These are phyloP conservation scores for Diaporthe australafricana DNA, from an alignment of 2,329 filamentous ascomycete species.

Conservation along the genomic window DNA sequence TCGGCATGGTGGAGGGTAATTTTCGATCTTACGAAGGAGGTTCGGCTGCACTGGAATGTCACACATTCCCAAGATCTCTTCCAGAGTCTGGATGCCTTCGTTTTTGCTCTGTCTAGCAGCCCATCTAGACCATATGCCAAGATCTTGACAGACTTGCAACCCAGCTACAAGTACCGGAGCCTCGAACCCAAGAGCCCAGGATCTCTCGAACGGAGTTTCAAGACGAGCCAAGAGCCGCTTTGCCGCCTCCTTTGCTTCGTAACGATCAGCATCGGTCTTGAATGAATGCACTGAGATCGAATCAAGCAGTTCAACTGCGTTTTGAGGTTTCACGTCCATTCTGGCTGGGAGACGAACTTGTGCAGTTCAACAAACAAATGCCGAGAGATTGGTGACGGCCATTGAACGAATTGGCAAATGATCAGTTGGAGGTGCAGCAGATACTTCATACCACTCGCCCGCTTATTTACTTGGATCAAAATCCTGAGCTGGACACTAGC, in stretches of 20 bases:
- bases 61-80: conserved; percentile 44
- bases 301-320: neutral
- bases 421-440: no score
- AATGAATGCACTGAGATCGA: neutral
- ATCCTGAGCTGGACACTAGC: neutral
- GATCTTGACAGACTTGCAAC: conserved; percentile 46
- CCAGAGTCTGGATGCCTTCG: conserved; percentile 44
- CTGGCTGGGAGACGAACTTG: neutral
- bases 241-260: conserved; percentile 19
- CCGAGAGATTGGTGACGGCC: neutral
- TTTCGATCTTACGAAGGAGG: conserved; percentile 43
- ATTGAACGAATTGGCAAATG: no score
- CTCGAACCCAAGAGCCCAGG: conserved; percentile 47
- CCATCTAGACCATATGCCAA: conserved; percentile 49
- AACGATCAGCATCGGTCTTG: neutral
- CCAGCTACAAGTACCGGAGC: conserved; percentile 46
- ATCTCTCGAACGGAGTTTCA: conserved; percentile 48
- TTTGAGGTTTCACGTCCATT: neutral
- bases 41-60: conserved; percentile 43
- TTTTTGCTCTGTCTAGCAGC: conserved; percentile 36
- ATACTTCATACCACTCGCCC: neutral
- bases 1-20: neutral
- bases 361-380: neutral
- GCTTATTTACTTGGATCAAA: neutral
- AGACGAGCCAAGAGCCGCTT: conserved; percentile 34